Percentiles rank a stretch among this genome's conserved stretches.
Conservation (phyloP, 345 rosid species). For the Pseudoturritis turrita region DNA sequence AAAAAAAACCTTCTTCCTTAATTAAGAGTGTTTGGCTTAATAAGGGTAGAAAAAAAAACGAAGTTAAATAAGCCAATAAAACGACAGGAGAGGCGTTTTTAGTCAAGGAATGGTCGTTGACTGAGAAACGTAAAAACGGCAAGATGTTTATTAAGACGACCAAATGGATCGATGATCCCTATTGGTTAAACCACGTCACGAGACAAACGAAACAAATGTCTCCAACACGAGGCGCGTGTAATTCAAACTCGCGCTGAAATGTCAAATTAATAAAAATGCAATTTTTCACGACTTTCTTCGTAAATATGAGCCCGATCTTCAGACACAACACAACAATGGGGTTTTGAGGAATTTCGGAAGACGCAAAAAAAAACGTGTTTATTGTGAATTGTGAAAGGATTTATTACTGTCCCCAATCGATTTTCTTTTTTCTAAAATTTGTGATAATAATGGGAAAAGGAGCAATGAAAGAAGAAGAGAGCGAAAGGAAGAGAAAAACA, state of each 20-base stretch:
- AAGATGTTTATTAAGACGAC: not conserved
- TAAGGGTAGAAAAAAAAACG: too few species aligned
- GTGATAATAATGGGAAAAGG: slow-evolving; percentile 34
- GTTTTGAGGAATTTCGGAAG: not conserved
- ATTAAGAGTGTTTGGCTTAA: too few species aligned
- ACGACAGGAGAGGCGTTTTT: not conserved
- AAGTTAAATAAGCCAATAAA: too few species aligned
- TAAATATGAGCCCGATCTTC: too few species aligned
- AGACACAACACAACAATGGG: slow-evolving; percentile 20
- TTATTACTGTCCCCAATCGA: not conserved
- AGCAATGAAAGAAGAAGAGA: slow-evolving; percentile 25
- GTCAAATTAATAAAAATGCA: too few species aligned
- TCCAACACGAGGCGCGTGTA: slow-evolving; percentile 17
- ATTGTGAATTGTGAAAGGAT: not conserved
- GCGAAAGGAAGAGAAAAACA: slow-evolving; percentile 22
- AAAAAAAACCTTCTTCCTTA: too few species aligned
- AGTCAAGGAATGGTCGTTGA: slow-evolving; percentile 14
- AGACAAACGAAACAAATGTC: slow-evolving; percentile 4
- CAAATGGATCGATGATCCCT: slow-evolving; percentile 25
- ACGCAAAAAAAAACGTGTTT: slow-evolving; percentile 12
- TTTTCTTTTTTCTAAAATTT: not conserved
- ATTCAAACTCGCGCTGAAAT: slow-evolving; percentile 14
- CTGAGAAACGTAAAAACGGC: slow-evolving; percentile 8
- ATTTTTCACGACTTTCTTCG: too few species aligned
- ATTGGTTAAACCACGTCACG: slow-evolving; percentile 43